Percentiles rank a stretch among this genome's conserved stretches.
phyloP scores from a whole-genome alignment of 257 asterid genomes.

The Jacaranda copaia region DNA sequence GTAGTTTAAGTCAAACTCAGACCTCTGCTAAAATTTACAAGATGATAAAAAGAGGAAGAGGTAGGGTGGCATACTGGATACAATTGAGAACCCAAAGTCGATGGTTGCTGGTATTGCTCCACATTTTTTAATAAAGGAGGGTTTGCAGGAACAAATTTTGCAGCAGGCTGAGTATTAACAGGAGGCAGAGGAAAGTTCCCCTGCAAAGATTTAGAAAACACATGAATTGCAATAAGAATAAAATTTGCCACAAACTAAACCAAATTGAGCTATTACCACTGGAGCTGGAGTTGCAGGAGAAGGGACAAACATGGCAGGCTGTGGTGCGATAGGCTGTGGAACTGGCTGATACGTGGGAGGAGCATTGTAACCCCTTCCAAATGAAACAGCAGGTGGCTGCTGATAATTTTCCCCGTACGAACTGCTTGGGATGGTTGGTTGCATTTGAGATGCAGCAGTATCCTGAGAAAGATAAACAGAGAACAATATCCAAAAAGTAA shows the following conservation, averaged over 20 bases:
- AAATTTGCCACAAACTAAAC: slow-evolving; percentile 28
- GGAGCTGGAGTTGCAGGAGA: slow-evolving; percentile 66
- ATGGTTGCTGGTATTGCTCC: slow-evolving; percentile 88
- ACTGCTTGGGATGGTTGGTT: slow-evolving; percentile 56
- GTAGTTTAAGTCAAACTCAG: slow-evolving; percentile 35
- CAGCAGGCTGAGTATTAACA: slow-evolving; percentile 67
- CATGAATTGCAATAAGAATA: slow-evolving; percentile 5
- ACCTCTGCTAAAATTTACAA: slow-evolving; percentile 14
- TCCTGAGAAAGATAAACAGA: slow-evolving; percentile 54
- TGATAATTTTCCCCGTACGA: slow-evolving; percentile 71
- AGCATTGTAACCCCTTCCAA: slow-evolving; percentile 55
- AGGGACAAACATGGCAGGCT: slow-evolving; percentile 79
- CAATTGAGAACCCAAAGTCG: slow-evolving; percentile 81
- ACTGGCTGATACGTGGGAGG: slow-evolving; percentile 63
- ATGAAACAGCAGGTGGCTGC: slow-evolving; percentile 55
- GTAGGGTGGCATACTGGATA: slow-evolving; percentile 71
- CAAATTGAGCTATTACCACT: slow-evolving; percentile 48
- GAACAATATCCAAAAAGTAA: slow-evolving; percentile 21
- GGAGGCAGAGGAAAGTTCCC: slow-evolving; percentile 74
- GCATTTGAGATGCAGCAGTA: slow-evolving; percentile 54
- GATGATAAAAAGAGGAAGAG: slow-evolving; percentile 7
- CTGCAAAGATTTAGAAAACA: slow-evolving; percentile 49
- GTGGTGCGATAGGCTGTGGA: slow-evolving; percentile 59
- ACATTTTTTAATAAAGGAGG: slow-evolving; percentile 71
- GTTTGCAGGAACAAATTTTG: slow-evolving; percentile 78